Percentiles rank a stretch among this genome's conserved stretches.
Evolutionary conservation across 768 basidiomycete genomes (phyloP).

Genomic region (Suillus occidentalis): DNA sequence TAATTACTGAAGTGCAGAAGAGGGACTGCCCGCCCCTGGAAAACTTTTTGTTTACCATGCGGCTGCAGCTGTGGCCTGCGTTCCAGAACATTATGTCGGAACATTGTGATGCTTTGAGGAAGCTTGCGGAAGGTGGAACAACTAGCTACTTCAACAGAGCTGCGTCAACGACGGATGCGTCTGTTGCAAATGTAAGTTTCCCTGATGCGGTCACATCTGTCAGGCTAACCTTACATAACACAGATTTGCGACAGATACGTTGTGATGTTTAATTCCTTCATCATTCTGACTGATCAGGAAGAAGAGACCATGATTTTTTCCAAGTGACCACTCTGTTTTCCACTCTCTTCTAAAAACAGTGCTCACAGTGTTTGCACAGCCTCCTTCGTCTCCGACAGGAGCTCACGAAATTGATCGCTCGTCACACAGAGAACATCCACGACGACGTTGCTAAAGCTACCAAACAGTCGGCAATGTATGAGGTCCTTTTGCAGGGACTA

Average conservation of each 20-base stretch:
- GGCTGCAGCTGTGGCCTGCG: conserved; percentile 89
- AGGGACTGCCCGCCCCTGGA: conserved; percentile 81
- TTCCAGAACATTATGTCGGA: conserved; percentile 89
- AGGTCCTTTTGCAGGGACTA: conserved; percentile 70
- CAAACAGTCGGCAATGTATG: conserved; percentile 72
- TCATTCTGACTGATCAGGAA: conserved; percentile 75
- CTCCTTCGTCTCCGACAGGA: conserved; percentile 84
- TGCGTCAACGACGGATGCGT: conserved; percentile 62
- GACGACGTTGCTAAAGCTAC: conserved; percentile 64
- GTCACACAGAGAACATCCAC: conserved; percentile 67
- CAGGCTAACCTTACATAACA: background rate
- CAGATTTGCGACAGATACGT: conserved; percentile 79
- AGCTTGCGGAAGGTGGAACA: conserved; percentile 71
- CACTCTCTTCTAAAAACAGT: background rate
- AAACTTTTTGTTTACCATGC: conserved; percentile 74
- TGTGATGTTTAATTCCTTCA: conserved; percentile 77
- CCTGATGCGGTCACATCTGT: background rate
- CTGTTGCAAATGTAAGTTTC: conserved; percentile 57
- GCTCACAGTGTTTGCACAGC: conserved; percentile 40
- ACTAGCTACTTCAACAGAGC: conserved; percentile 64
- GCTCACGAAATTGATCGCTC: conserved; percentile 69
- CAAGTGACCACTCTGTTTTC: conserved; percentile 51
- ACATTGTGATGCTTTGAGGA: conserved; percentile 80
- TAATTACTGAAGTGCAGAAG: conserved; percentile 71
- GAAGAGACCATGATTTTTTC: conserved; percentile 97